Evolutionary conservation across 1,139 yeast genomes (phyloP).

Genomic region (Geotrichum klebahnii): DNA sequence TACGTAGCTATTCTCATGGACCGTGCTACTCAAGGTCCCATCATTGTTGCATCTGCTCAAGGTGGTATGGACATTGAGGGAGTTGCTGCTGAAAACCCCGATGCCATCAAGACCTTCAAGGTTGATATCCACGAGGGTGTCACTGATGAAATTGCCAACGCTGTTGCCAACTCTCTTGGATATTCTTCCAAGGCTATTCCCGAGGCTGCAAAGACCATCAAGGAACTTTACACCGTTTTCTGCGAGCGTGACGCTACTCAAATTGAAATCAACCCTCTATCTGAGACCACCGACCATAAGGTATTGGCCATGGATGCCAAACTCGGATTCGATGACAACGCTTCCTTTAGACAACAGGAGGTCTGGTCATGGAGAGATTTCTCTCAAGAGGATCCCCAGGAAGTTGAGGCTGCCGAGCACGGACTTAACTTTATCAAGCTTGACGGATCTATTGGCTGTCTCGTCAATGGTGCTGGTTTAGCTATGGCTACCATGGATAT

Average conservation of each 20-base stretch:
- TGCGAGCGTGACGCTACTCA: slow-evolving; percentile 92
- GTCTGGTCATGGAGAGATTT: slow-evolving; percentile 95
- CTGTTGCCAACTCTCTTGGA: slow-evolving; percentile 76
- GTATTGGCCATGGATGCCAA: slow-evolving; percentile 99
- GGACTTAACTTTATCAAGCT: slow-evolving; percentile 95
- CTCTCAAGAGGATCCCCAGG: slow-evolving; percentile 97
- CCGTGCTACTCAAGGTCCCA: slow-evolving; percentile 83
- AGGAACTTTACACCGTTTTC: slow-evolving; percentile 84
- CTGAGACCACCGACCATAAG: slow-evolving; percentile 85
- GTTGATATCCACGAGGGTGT: slow-evolving; percentile 77
- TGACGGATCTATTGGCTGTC: slow-evolving; percentile 97
- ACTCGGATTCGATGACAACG: slow-evolving; percentile 96
- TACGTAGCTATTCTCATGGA: slow-evolving; percentile 93
- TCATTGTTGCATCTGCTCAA: slow-evolving; percentile 92
- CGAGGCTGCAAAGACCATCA: slow-evolving; percentile 83
- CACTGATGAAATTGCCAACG: slow-evolving; percentile 67
- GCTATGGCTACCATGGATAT: slow-evolving; percentile 99
- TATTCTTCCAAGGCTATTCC: slow-evolving; percentile 73
- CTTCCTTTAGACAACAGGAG: slow-evolving; percentile 90
- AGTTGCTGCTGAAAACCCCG: slow-evolving; percentile 89
- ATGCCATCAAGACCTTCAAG: slow-evolving; percentile 85
- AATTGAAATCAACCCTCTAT: slow-evolving; percentile 96
- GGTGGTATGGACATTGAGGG: slow-evolving; percentile 99
- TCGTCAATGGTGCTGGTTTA: slow-evolving; percentile 98
- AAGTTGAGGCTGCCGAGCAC: slow-evolving; percentile 83